Percentiles rank a stretch among this genome's conserved stretches.
Conservation (phyloP, 1,139 yeast species). For the Martiniozyma asiatica region DNA sequence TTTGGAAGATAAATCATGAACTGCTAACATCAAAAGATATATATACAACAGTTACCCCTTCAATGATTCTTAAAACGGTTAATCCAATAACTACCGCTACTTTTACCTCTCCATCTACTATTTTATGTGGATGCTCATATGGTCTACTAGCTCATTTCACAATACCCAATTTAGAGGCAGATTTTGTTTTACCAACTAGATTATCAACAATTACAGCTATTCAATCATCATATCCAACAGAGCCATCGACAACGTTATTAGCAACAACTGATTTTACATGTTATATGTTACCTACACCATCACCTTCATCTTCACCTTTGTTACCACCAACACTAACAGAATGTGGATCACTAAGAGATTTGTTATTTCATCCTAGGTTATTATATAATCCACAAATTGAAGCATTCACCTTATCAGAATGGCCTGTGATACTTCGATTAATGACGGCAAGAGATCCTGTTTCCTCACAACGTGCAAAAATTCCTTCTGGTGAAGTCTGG, state of each 20-base stretch:
- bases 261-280: constrained; percentile 13
- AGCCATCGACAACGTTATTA: constrained; percentile 10
- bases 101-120: constrained; percentile 28
- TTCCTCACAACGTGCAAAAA: constrained; percentile 2
- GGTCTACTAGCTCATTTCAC: constrained; percentile 58
- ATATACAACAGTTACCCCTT: constrained; percentile 15
- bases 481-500: constrained; percentile 13
- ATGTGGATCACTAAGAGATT: constrained; percentile 4
- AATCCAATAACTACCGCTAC: constrained; percentile 10
- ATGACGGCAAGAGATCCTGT: constrained; percentile 10
- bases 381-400: neutral
- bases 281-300: constrained; percentile 11
- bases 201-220: constrained; percentile 14
- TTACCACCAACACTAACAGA: constrained; percentile 2
- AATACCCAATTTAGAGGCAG: constrained; percentile 7
- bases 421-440: constrained; percentile 11
- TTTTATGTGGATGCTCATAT: constrained; percentile 52
- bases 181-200: constrained; percentile 15
- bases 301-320: neutral
- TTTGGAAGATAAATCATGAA: constrained; percentile 30
- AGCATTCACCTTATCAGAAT: constrained; percentile 9
- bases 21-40: constrained; percentile 5
- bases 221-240: constrained; percentile 9
- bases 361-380: constrained; percentile 1
- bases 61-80: constrained; percentile 19